A percentile compares a stretch with the other conserved stretches of the same genome.
phyloP scores from a whole-genome alignment of 805 yeast species.

The Teunomyces funiuensis region DNA sequence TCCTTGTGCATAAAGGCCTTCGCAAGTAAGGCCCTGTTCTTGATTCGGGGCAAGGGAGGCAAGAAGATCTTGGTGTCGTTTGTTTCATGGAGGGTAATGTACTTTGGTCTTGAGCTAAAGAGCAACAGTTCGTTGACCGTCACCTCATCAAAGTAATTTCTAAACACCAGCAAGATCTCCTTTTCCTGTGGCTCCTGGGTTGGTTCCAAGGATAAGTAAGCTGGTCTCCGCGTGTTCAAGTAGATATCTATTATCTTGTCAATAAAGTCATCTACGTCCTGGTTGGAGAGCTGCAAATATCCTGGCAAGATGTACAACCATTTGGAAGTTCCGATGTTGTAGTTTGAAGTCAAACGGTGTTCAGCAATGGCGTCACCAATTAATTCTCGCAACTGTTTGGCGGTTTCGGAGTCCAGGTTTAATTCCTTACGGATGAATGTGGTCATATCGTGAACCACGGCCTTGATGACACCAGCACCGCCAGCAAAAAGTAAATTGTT shows the following conservation, averaged over 20 bases:
- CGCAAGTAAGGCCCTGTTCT: slow-evolving; percentile 27
- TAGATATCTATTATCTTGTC: slow-evolving; percentile 34
- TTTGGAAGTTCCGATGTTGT: slow-evolving; percentile 11
- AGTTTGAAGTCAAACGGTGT: slow-evolving; percentile 5
- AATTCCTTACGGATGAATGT: slow-evolving; percentile 32
- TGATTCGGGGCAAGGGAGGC: slow-evolving; percentile 36
- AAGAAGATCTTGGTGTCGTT: slow-evolving; percentile 24
- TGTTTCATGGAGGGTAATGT: slow-evolving; percentile 24
- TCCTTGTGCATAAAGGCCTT: slow-evolving; percentile 41
- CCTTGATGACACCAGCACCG: slow-evolving; percentile 35
- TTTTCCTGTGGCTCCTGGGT: slow-evolving; percentile 11
- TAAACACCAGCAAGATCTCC: slow-evolving; percentile 17
- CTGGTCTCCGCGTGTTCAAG: slow-evolving; percentile 18
- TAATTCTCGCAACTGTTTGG: slow-evolving; percentile 22
- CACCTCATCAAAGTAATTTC: slow-evolving; percentile 25
- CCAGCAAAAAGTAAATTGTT: slow-evolving; percentile 24
- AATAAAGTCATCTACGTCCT: slow-evolving; percentile 25
- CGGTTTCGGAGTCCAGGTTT: slow-evolving; percentile 13
- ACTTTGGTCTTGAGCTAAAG: slow-evolving; percentile 16
- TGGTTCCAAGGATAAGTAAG: slow-evolving; percentile 6
- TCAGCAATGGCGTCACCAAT: slow-evolving; percentile 9
- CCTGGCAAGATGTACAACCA: slow-evolving; percentile 31
- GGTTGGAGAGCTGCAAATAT: slow-evolving; percentile 21
- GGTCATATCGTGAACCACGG: slow-evolving; percentile 32
- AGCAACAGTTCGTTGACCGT: slow-evolving; percentile 22